phyloP scores from a whole-genome alignment of 225 moss, liverwort and hornwort species.

The Bryum argenteum region DNA sequence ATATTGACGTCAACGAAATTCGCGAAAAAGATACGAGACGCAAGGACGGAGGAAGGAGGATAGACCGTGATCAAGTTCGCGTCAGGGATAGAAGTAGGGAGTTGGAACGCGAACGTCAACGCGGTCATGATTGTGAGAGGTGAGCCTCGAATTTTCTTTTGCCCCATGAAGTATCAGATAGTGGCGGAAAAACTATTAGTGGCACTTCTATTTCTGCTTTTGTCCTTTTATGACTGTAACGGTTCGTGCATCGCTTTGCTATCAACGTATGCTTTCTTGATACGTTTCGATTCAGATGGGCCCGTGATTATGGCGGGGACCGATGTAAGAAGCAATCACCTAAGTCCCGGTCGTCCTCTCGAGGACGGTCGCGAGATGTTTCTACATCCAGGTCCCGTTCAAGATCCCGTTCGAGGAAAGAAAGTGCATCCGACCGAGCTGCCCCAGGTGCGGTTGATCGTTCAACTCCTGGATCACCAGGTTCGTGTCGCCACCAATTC shows the following conservation, averaged over 20 bases:
- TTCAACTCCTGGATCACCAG: slow-evolving; percentile 60
- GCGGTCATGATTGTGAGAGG: slow-evolving; percentile 61
- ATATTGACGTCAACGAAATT: slow-evolving; percentile 61
- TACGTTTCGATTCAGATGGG: slow-evolving; percentile 52
- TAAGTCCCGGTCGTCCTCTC: slow-evolving; percentile 78
- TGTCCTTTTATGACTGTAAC: too few relatives aligned
- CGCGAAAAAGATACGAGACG: slow-evolving; percentile 50
- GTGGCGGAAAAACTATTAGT: too few relatives aligned
- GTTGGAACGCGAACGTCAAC: slow-evolving; percentile 47
- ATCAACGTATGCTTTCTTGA: too few relatives aligned
- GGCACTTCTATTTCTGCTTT: too few relatives aligned
- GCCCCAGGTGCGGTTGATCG: slow-evolving; percentile 50
- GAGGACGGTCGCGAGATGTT: slow-evolving; percentile 68
- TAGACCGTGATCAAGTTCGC: slow-evolving; percentile 49
- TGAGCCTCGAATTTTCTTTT: slow-evolving; percentile 25
- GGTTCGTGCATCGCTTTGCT: too few relatives aligned
- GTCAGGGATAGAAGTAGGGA: slow-evolving; percentile 42
- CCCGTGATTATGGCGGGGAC: slow-evolving; percentile 80
- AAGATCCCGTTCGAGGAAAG: slow-evolving; percentile 76
- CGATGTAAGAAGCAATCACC: slow-evolving; percentile 80
- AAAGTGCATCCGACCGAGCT: slow-evolving; percentile 95
- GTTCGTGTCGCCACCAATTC: slow-evolving; percentile 48
- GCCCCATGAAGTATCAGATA: slow-evolving; percentile 23
- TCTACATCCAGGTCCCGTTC: slow-evolving; percentile 89
- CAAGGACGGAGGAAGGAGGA: slow-evolving; percentile 53